A percentile compares a stretch with the other conserved stretches of the same genome.
Evolutionary conservation across 352 stramenopile genomes (phyloP).

Genomic region (Pythium aquatile): DNA sequence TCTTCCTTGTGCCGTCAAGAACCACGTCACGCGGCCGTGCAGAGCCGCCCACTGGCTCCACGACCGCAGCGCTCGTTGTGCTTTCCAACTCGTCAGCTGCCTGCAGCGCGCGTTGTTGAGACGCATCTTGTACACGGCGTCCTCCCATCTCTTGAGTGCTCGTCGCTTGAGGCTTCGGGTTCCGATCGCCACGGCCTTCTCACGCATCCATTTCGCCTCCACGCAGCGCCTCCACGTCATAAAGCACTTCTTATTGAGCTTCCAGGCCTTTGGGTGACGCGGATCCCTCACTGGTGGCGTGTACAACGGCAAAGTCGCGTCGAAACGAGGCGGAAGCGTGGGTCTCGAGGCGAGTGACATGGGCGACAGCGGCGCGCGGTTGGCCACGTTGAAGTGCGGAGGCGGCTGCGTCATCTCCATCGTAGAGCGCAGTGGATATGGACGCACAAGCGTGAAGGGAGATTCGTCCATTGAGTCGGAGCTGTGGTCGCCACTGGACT

Average conservation of each 20-base stretch:
- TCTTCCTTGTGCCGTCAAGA: constrained; percentile 9
- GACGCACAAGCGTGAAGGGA: constrained; percentile 6
- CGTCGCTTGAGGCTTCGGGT: not conserved
- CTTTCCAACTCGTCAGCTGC: constrained; percentile 12
- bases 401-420: constrained; percentile 4
- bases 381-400: not conserved
- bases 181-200: not conserved
- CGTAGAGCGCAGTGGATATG: not conserved
- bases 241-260: constrained; percentile 16
- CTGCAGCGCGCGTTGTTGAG: not conserved
- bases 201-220: constrained; percentile 4
- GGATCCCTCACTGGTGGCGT: not conserved
- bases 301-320: not conserved
- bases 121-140: constrained; percentile 1
- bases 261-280: not conserved
- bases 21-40: constrained; percentile 14
- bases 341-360: not conserved
- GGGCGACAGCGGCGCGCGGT: constrained; percentile 12
- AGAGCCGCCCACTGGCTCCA: constrained; percentile 11
- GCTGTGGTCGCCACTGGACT: constrained; percentile 19
- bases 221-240: constrained; percentile 5
- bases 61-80: not conserved
- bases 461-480: not conserved
- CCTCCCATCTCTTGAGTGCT: not conserved
- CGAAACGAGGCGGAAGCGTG: not conserved